Evolutionary conservation across 495 filamentous ascomycete genomes (phyloP), one percentile per base, ranked within the genome.

Genomic region (Pseudotulostoma volvatum): DNA sequence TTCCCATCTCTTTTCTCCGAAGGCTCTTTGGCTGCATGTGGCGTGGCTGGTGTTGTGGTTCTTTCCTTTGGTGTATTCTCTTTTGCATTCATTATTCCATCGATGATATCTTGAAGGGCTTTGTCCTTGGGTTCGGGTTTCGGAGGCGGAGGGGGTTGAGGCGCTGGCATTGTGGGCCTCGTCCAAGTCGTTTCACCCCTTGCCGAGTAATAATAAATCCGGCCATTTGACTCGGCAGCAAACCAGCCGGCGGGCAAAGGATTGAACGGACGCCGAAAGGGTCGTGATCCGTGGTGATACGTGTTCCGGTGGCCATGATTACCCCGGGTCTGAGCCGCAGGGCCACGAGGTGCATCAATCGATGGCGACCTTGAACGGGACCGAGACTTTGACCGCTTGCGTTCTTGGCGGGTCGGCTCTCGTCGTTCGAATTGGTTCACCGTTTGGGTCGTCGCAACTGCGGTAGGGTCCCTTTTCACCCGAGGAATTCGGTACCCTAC

Each of bases 401-500:
- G 66, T 28, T 82, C 78, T 20, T 74, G 64, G 15, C 76, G 72
- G 23, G 74, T 73, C 9, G 60, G 58, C 41, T 77, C 77, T 20
- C 82, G 77, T 34, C 81, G 77, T 44, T 78, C 79, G 31, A 75
- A 81, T 36, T 70, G 74, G 44, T 71, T 77, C 25, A 65, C 50
- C 11, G 62, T 51, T 31, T 58, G 61, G 17, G 58, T 47, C 4
- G 62, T 51, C 21, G 65, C 48, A 9, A 41, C 45, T 17, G 50
- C 62, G 39, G 71, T 72, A 13, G 67, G 61, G 44, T 77, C 76
- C 9, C 76, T 57, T 51, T 79, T 79, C 60, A 70, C 85, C 35
- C 90, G 77, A 18, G 90, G 88, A 51, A 99, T 99, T 31, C 92
- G 76, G 57, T 94, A 99, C 11, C 74, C 90, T n/a, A 90, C 73